phyloP scores from a whole-genome alignment of 352 stramenopile genomes.

The Phytophthora pisi region DNA sequence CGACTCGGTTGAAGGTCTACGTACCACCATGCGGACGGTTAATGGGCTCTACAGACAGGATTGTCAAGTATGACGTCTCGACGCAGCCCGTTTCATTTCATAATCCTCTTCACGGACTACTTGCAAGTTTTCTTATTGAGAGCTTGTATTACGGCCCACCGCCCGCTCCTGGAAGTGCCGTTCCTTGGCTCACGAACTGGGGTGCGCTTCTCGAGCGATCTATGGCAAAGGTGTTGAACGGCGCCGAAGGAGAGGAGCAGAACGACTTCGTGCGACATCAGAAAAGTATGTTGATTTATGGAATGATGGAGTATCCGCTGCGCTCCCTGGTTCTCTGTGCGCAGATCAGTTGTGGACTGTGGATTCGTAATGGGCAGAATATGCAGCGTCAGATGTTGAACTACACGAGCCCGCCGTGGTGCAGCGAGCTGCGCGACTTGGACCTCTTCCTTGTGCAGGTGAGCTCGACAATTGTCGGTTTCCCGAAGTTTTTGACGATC shows the following conservation, averaged over 20 bases:
- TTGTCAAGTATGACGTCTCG: conserved; percentile 81
- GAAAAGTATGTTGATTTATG: conserved; percentile 70
- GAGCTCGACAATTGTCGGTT: conserved; percentile 59
- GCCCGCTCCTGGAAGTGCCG: conserved; percentile 19
- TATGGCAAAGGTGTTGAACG: conserved; percentile 41
- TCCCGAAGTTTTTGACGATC: conserved; percentile 73
- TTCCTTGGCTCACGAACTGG: conserved; percentile 59
- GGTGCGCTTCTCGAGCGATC: conserved; percentile 53
- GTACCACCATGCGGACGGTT: conserved; percentile 66
- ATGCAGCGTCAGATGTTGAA: conserved; percentile 85
- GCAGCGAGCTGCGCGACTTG: conserved; percentile 71
- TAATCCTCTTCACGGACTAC: conserved; percentile 86
- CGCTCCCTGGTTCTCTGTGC: conserved; percentile 76
- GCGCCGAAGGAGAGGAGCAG: conserved; percentile 28
- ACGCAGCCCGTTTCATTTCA: conserved; percentile 89
- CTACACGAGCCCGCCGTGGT: conserved; percentile 79
- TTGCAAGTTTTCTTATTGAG: conserved; percentile 84
- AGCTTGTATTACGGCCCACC: conserved; percentile 64
- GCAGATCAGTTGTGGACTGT: conserved; percentile 79
- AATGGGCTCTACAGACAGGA: conserved; percentile 55
- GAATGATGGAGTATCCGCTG: conserved; percentile 80
- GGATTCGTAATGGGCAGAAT: conserved; percentile 86
- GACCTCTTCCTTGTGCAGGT: conserved; percentile 82
- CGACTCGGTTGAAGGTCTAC: conserved; percentile 57
- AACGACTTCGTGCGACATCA: conserved; percentile 42